Percentiles rank a stretch among this genome's conserved stretches.
phyloP scores from a whole-genome alignment of 805 yeast species.

The Pichia scutulata region DNA sequence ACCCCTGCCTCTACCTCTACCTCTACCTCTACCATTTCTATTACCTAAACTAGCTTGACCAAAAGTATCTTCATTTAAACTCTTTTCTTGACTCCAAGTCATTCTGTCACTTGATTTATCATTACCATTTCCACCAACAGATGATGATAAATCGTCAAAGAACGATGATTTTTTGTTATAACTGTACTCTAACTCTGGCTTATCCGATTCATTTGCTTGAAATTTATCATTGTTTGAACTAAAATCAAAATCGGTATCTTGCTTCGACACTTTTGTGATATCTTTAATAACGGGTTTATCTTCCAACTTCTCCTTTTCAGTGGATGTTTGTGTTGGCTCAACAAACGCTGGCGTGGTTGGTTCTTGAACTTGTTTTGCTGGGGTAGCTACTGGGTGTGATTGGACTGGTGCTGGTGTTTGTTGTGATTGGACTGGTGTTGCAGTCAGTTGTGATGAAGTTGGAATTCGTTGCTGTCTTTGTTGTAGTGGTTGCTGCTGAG shows the following conservation, averaged over 20 bases:
- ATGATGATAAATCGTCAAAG: slow-evolving; percentile 77
- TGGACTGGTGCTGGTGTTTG: neutral
- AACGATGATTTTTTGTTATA: slow-evolving; percentile 83
- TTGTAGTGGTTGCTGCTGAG: slow-evolving; percentile 12
- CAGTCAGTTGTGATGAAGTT: neutral
- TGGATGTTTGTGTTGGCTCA: neutral
- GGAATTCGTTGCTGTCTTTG: slow-evolving; percentile 7
- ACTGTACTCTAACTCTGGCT: slow-evolving; percentile 22
- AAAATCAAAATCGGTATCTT: slow-evolving; percentile 60
- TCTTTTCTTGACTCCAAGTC: slow-evolving; percentile 69
- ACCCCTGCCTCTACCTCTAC: slow-evolving; percentile 40
- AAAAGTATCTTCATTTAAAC: slow-evolving; percentile 72
- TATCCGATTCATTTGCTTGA: slow-evolving; percentile 30
- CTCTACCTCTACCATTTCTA: slow-evolving; percentile 34
- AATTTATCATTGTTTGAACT: slow-evolving; percentile 68
- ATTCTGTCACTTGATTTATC: slow-evolving; percentile 34
- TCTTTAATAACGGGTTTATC: neutral
- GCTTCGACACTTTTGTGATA: neutral
- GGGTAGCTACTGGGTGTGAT: neutral
- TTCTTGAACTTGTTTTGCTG: slow-evolving; percentile 1
- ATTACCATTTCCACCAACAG: slow-evolving; percentile 32
- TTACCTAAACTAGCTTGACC: slow-evolving; percentile 45
- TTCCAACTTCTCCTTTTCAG: slow-evolving; percentile 2
- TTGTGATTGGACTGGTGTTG: neutral
- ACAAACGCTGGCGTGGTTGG: neutral